Evolutionary conservation across 2,329 filamentous ascomycete species (phyloP).

Genomic region (Chaetomium globosum): DNA sequence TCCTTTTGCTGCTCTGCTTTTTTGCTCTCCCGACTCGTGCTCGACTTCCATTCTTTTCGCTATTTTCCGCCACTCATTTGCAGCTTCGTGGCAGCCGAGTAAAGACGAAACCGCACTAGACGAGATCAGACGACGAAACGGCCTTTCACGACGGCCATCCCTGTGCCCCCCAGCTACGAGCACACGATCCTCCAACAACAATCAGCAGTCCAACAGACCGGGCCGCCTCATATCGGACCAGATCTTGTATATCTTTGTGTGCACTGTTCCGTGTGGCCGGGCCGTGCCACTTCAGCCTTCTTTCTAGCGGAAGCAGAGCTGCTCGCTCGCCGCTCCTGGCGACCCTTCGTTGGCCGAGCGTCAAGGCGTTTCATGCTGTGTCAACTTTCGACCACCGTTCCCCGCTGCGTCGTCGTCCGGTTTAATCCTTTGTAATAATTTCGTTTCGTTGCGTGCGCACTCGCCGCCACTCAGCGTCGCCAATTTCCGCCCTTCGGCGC

Average conservation of each 20-base stretch:
- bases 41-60: conserved; percentile 1
- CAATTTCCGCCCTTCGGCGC: conserved; percentile 18
- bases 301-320: conserved; percentile 9
- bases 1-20: conserved; percentile 3
- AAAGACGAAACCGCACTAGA: conserved; percentile 10
- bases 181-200: neutral
- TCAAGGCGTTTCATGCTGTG: conserved; percentile 32
- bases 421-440: conserved; percentile 7
- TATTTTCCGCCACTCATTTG: conserved; percentile 5
- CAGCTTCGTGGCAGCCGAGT: conserved; percentile 8
- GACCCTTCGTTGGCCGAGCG: conserved; percentile 24
- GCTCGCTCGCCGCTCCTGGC: conserved; percentile 18
- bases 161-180: conserved; percentile 5
- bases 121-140: conserved; percentile 14
- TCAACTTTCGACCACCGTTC: conserved; percentile 21
- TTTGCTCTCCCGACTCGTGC: conserved; percentile 19
- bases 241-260: neutral
- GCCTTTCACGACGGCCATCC: neutral
- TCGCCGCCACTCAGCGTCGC: conserved; percentile 1
- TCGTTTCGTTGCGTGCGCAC: conserved; percentile 3
- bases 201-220: neutral
- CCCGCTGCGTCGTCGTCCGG: neutral
- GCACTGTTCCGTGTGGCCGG: conserved; percentile 19
- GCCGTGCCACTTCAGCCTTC: conserved; percentile 26
- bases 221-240: conserved; percentile 3